Base-by-base conservation (phyloP, 2,329 filamentous ascomycete species). In the Tolypocladium ovalisporum region DNA sequence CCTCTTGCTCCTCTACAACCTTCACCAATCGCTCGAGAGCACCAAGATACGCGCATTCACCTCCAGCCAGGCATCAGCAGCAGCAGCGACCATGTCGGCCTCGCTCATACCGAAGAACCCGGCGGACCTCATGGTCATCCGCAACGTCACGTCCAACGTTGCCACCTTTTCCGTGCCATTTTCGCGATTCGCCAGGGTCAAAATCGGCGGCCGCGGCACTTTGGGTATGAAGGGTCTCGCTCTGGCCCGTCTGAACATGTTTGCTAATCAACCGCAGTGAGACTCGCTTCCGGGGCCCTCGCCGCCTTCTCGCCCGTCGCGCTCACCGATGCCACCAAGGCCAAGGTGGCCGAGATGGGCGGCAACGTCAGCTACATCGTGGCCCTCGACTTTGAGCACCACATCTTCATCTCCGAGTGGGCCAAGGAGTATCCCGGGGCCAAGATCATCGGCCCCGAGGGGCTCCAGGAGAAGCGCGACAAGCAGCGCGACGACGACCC, bases 291-390 rank as follows among this genome's bases (percentile, higher is more conserved):
- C 12, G 91, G 91, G 57, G 77, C 82, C 52, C 83, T 97, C 44
- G 89, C 90, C 63, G 86, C 97, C 70, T 97, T 97, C 81, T 96
- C 91, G 0, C 94, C 94, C 22, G 89, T 94, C 24, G 88, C 87
- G 17, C 81, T 97, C 57, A 97, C 92, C 3, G 80, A 86, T 3
- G 84, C 87, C 58, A 85, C 91, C 42, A 84, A 80, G 60, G 70
- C 77, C 63, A 85, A 87, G 69, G 76, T 89, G 55, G 75, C 79
- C 56, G 77, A 84, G 37, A 75, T 90, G 57, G 85, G 85, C 60
- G 85, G 86, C 54, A 79, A 84, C 47, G 83, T 97, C 55, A 82
- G 81, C 63, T 97, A 97, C 78, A 86, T 99, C 63, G 79, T 93
- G 32, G 93, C 94, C 1, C 84, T 88, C 1, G 94, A 99, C 71